Percentiles rank a stretch among this genome's conserved stretches.
phyloP scores from a whole-genome alignment of 192 early-diverging fungal genomes.

The Rhizoclosmatium globosum region DNA sequence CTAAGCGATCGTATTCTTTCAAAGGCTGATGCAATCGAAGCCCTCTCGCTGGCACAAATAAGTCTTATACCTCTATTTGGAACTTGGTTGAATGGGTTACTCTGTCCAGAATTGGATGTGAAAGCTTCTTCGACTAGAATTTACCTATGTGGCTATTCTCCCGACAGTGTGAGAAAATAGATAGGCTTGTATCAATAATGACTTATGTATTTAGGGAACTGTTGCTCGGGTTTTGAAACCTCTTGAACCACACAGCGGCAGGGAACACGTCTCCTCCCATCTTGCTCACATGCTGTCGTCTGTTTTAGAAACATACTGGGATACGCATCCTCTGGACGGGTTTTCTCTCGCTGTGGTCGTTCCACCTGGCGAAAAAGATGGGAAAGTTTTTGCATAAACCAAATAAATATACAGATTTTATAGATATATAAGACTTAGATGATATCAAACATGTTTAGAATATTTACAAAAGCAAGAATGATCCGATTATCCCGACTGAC shows the following conservation, averaged over 20 bases:
- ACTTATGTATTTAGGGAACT: constrained; percentile 4
- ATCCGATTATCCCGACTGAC: too few species aligned
- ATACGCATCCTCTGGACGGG: constrained; percentile 13
- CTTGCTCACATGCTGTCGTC: neutral
- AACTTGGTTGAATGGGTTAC: constrained; percentile 18
- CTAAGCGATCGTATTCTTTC: constrained; percentile 17
- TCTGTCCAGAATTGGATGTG: constrained; percentile 20
- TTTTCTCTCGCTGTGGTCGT: constrained; percentile 16
- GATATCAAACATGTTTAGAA: too few species aligned
- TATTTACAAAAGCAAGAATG: too few species aligned
- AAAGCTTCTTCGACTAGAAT: neutral
- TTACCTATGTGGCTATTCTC: constrained; percentile 1
- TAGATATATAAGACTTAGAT: too few species aligned
- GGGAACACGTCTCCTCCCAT: constrained; percentile 2
- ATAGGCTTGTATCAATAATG: neutral
- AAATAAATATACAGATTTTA: too few species aligned
- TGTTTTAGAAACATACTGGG: constrained; percentile 19
- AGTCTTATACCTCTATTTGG: constrained; percentile 20
- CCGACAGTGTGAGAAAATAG: neutral
- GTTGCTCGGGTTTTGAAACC: constrained; percentile 17
- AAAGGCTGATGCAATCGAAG: neutral
- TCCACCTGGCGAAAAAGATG: constrained; percentile 12
- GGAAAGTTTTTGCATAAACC: too few species aligned
- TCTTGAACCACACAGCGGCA: neutral
- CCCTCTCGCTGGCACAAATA: constrained; percentile 1